Conservation (phyloP, 2,329 filamentous ascomycete genomes). For the Cercospora sesami region DNA sequence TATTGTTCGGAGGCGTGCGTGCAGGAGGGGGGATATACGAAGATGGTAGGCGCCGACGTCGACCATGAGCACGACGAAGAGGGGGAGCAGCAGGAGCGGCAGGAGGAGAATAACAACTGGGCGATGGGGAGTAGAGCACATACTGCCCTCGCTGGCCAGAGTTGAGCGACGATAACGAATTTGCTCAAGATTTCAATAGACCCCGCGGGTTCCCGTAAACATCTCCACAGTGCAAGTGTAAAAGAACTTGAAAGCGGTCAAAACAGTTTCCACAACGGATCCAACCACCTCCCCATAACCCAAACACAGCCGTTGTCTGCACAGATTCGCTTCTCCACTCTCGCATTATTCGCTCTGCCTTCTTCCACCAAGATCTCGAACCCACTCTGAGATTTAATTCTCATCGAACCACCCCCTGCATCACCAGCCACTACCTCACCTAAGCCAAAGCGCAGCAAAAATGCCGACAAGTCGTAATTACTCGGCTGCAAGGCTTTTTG, state of each 20-base stretch:
- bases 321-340: constrained; percentile 20
- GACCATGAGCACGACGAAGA: too few species aligned
- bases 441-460: constrained; percentile 18
- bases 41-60: too few species aligned
- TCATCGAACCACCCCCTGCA: background rate
- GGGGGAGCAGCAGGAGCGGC: too few species aligned
- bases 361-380: constrained; percentile 15
- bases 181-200: too few species aligned
- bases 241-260: too few species aligned
- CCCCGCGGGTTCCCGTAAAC: too few species aligned
- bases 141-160: too few species aligned
- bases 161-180: too few species aligned
- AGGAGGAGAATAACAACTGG: too few species aligned
- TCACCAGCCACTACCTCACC: constrained; percentile 2
- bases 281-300: constrained; percentile 22
- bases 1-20: background rate
- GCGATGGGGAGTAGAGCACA: too few species aligned
- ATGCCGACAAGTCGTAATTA: constrained; percentile 15
- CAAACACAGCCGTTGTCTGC: constrained; percentile 24
- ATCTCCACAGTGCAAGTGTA: too few species aligned
- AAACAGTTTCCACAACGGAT: constrained; percentile 16
- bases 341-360: constrained; percentile 16
- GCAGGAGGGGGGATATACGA: background rate
- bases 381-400: constrained; percentile 2
- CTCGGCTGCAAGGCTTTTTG: constrained; percentile 12